Conservation (phyloP, 257 asterid species). For the Thymus quinquecostatus region DNA sequence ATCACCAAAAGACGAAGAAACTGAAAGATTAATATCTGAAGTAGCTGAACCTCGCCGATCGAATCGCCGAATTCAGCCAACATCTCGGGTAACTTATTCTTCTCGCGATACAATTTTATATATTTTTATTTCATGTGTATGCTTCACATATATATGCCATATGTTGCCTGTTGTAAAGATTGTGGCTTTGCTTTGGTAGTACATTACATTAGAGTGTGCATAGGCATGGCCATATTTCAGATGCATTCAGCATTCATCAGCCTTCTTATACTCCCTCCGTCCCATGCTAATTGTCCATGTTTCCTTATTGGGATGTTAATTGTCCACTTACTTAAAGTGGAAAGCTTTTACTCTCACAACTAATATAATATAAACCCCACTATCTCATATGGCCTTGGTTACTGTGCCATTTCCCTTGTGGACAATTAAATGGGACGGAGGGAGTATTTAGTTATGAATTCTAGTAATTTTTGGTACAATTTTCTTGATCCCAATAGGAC, state of each 20-base stretch:
- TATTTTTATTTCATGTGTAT: background rate
- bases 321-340: too few species aligned
- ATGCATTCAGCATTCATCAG: background rate
- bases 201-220: constrained; percentile 20
- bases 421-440: too few species aligned
- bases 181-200: constrained; percentile 14
- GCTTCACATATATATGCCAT: constrained; percentile 17
- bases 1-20: constrained; percentile 46
- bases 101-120: background rate
- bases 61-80: constrained; percentile 93
- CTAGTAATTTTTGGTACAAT: background rate
- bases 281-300: too few species aligned
- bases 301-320: too few species aligned
- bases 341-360: too few species aligned
- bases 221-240: background rate
- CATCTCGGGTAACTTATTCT: constrained; percentile 72
- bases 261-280: too few species aligned
- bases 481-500: background rate
- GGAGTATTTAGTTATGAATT: background rate
- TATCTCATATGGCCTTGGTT: too few species aligned
- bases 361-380: too few species aligned
- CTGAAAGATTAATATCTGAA: constrained; percentile 51
- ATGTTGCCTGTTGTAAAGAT: constrained; percentile 10
- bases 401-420: too few species aligned
- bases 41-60: constrained; percentile 87